Base-by-base conservation (phyloP, 257 asterid genomes). In the Asclepias syriaca region DNA sequence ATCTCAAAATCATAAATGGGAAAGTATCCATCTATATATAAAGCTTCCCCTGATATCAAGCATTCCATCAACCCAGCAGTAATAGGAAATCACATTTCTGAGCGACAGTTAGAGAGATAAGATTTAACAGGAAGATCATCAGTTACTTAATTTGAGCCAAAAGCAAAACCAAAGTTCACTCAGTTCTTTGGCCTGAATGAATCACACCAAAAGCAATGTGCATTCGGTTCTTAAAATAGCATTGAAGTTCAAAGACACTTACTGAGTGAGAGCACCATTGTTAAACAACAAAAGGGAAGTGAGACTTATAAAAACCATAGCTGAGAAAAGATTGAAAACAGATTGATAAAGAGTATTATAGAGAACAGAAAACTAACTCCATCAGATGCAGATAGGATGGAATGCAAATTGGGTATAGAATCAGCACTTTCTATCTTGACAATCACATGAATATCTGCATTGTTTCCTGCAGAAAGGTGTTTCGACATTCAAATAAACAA, bases 381-480 rank as follows among this genome's bases (percentile, higher is more conserved):
- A 66, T 95, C 96, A 69, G 97, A 88, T 66, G 99, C 99, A 77
- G 92, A 82, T 71, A 95, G 76, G 78, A 95, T 92, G 55, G 97
- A 88, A 64, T 88, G 98, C 74, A 95, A 98, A 82, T 95, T 92
- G 29, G 89, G 96, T 55, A 95, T 90, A 69, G 99, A 90, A 69
- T 88, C 99, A 11, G 99, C 98, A 84, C 99, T 95, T 85, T 95
- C 99, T 83, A 95, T 95, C 84, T 95, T 95, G 32, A 81, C 88
- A 63, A 87, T 90, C 75, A 89, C 99, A 75, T 83, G 93, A 84
- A 92, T 92, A 87, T 92, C 96, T 6, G 96, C 96, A 72, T 85
- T 79, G 79, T 84, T 83, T 65, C 89, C 98, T 94, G 92, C 85
- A 83, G 46, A 75, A 22, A 82, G 68, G 40, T 73, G 58, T 43